Percentiles rank a stretch among this genome's conserved stretches.
Evolutionary conservation across 1,139 yeast genomes (phyloP).

Genomic region (Scheffersomyces cryptocercus): DNA sequence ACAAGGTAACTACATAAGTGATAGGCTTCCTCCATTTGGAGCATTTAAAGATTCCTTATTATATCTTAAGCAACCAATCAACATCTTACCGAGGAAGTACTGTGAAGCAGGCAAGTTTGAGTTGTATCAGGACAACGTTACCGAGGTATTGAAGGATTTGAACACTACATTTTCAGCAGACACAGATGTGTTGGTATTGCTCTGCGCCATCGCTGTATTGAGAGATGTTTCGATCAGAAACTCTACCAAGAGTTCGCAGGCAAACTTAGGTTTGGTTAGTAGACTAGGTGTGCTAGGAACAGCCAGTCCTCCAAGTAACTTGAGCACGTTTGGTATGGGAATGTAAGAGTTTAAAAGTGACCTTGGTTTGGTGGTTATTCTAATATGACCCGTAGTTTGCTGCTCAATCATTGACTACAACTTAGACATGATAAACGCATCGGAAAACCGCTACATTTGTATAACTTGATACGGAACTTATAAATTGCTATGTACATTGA

Average conservation of each 20-base stretch:
- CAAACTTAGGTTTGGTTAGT: neutral
- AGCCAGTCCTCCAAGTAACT: no score
- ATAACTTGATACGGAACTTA: no score
- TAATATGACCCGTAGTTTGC: no score
- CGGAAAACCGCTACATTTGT: no score
- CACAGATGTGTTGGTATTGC: conserved; percentile 33
- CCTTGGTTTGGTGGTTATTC: no score
- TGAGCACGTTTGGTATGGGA: no score
- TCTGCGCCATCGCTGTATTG: conserved; percentile 30
- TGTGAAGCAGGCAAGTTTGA: conserved; percentile 38
- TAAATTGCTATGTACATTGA: no score
- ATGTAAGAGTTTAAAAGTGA: no score
- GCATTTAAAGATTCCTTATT: conserved; percentile 30
- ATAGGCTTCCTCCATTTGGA: conserved; percentile 45
- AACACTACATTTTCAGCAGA: conserved; percentile 37
- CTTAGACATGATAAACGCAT: no score
- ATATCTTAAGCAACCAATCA: conserved; percentile 15
- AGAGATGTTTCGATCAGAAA: conserved; percentile 35
- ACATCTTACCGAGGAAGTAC: conserved; percentile 34
- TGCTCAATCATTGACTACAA: no score
- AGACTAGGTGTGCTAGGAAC: no score
- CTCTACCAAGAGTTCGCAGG: conserved; percentile 12
- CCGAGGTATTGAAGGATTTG: conserved; percentile 6
- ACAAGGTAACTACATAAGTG: conserved; percentile 25
- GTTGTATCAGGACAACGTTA: conserved; percentile 30